These are phyloP conservation scores for Glomus cerebriforme DNA, from an alignment of 192 early-diverging fungal species.

Conservation along the genomic window DNA sequence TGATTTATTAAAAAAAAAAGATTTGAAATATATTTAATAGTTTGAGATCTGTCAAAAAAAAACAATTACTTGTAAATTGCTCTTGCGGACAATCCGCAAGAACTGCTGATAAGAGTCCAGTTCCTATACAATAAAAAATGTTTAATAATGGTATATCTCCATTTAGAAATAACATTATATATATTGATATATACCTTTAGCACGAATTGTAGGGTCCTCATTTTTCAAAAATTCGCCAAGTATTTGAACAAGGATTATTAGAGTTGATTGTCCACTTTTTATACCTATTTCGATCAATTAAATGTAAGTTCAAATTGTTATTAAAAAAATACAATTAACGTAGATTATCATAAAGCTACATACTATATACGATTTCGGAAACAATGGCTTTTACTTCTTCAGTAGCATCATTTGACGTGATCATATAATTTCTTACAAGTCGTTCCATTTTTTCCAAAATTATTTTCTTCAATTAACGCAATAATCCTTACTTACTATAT, in stretches of 20 bases:
- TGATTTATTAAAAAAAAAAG: no score
- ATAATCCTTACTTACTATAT: no score
- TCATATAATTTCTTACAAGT: conserved; percentile 28
- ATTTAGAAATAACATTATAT: background rate
- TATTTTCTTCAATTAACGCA: conserved; percentile 52
- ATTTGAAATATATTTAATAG: conserved; percentile 17
- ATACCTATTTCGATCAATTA: conserved; percentile 31
- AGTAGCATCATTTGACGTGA: conserved; percentile 5
- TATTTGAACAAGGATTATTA: conserved; percentile 78
- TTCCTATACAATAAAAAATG: no score
- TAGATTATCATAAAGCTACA: background rate
- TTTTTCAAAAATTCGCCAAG: conserved; percentile 77
- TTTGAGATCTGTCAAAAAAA: background rate
- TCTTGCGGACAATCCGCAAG: conserved; percentile 52
- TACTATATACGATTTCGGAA: conserved; percentile 7
- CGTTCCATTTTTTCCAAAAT: conserved; percentile 18
- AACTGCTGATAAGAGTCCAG: conserved; percentile 64
- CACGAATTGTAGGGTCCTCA: conserved; percentile 82
- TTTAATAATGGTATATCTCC: no score
- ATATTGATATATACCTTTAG: conserved; percentile 63
- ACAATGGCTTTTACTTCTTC: conserved; percentile 1
- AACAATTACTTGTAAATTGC: conserved; percentile 50
- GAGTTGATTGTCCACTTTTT: conserved; percentile 54
- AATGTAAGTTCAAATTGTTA: background rate
- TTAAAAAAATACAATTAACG: background rate